A percentile compares a stretch with the other conserved stretches of the same genome.
phyloP scores from a whole-genome alignment of 805 yeast genomes.

The Kluyveromyces dobzhanskii region DNA sequence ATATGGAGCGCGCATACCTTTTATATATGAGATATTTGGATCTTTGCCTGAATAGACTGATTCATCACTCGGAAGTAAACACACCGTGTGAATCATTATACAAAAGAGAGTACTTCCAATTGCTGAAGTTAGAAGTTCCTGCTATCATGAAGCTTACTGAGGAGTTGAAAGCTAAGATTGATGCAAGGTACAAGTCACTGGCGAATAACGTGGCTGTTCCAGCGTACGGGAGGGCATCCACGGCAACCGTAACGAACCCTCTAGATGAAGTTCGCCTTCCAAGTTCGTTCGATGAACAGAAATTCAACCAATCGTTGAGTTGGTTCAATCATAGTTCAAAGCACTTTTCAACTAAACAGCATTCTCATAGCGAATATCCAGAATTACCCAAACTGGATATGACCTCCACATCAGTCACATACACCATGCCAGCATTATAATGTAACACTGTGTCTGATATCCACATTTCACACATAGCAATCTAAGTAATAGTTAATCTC shows the following conservation, averaged over 20 bases:
- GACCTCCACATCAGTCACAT: background rate
- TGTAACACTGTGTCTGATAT: no score
- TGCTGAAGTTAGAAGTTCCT: constrained; percentile 27
- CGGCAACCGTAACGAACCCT: background rate
- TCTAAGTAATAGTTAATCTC: no score
- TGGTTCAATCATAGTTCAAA: background rate
- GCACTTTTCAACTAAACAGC: background rate
- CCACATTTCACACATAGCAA: no score
- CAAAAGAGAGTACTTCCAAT: constrained; percentile 19
- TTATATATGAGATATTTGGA: constrained; percentile 54
- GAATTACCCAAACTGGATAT: constrained; percentile 21
- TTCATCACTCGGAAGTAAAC: constrained; percentile 20
- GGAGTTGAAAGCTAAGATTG: constrained; percentile 20
- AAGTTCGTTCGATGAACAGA: constrained; percentile 20
- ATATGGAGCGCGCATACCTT: constrained; percentile 43
- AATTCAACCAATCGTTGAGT: constrained; percentile 20
- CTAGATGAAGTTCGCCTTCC: constrained; percentile 11
- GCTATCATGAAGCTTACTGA: constrained; percentile 24
- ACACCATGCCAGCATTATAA: constrained; percentile 4
- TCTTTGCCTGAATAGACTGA: constrained; percentile 23
- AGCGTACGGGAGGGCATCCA: background rate
- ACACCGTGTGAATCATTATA: constrained; percentile 8
- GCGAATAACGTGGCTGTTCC: constrained; percentile 23
- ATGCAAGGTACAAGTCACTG: constrained; percentile 14
- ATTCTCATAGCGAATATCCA: constrained; percentile 13